Base-by-base conservation (phyloP, 768 basidiomycete genomes). In the Kwoniella sp. region DNA sequence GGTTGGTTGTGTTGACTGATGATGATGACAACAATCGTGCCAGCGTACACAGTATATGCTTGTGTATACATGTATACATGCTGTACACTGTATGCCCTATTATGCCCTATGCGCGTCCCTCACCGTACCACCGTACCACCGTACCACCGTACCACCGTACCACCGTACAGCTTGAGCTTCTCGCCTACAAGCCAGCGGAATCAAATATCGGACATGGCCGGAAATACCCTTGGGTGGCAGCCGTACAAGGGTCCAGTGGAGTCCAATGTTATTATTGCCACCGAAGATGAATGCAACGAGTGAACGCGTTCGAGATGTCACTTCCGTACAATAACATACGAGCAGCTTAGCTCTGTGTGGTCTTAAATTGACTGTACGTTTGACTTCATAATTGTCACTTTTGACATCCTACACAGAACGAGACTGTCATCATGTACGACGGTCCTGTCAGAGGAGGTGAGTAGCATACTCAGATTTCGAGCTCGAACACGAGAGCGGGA, bases 371-470 rank as follows among this genome's bases (percentile, higher is more conserved):
- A n/a, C n/a, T n/a, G n/a, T n/a, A n/a, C n/a, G n/a, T n/a, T n/a
- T n/a, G n/a, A n/a, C n/a, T 47, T 19, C 46, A n/a, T n/a, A 52
- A 6, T 52, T 6, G 4, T 24, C 13, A 30, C 33, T 33, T 33
- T 13, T 13, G 24, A 10, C 24, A 25, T 30, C 40, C 8, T 9
- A 22, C n/a, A 58, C 29, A 36, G 2, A 26, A 12, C 15, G 21
- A 33, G 13, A 10, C 10, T 3, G 49, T 15, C 9, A 76, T 9
- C 19, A 76, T 76, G 74, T 68, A 76, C 67, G 74, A 76, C 72
- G 74, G 74, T 30, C 74, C 74, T 19, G 57, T 69, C 37, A 49
- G 74, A 68, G 68, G 58, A 61, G 74, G 74, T 72, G 36, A 68
- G 74, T 59, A 1, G 40, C 40, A n/a, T n/a, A n/a, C n/a, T n/a